phyloP scores from a whole-genome alignment of 2,329 filamentous ascomycete genomes.

The Beauveria varroae region DNA sequence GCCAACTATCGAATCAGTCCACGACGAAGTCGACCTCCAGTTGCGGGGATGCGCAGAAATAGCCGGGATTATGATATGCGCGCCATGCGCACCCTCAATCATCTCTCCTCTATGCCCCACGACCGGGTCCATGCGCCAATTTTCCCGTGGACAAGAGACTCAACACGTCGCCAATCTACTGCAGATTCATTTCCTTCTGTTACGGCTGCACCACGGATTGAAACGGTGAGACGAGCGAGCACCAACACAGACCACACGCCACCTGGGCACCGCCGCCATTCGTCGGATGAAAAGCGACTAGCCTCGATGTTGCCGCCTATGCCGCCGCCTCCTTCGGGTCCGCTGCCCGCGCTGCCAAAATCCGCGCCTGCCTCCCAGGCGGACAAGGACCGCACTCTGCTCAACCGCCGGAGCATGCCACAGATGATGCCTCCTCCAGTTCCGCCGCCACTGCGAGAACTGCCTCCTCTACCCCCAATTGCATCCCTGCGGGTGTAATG shows the following conservation, averaged over 20 bases:
- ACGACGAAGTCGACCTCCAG: background rate
- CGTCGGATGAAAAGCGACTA: conserved; percentile 5
- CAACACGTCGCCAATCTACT: background rate
- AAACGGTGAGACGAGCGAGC: background rate
- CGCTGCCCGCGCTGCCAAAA: conserved; percentile 25
- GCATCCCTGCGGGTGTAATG: conserved; percentile 7
- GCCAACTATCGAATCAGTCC: background rate
- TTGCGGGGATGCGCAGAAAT: background rate
- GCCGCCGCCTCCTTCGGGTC: conserved; percentile 23
- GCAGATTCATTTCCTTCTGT: background rate
- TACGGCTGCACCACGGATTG: background rate
- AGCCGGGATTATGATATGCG: background rate
- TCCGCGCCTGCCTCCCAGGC: conserved; percentile 17
- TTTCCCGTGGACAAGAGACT: conserved; percentile 1
- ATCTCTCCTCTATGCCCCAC: background rate
- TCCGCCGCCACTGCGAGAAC: conserved; percentile 46
- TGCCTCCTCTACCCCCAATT: conserved; percentile 43
- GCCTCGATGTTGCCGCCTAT: conserved; percentile 2
- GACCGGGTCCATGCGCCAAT: background rate
- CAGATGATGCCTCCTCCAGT: conserved; percentile 40
- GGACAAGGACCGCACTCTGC: conserved; percentile 18
- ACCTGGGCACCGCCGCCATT: conserved; percentile 1
- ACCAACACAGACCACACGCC: background rate
- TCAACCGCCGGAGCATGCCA: conserved; percentile 42
- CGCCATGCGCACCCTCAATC: background rate